phyloP scores from a whole-genome alignment of 306 rosid genomes.

The Ceratonia siliqua region DNA sequence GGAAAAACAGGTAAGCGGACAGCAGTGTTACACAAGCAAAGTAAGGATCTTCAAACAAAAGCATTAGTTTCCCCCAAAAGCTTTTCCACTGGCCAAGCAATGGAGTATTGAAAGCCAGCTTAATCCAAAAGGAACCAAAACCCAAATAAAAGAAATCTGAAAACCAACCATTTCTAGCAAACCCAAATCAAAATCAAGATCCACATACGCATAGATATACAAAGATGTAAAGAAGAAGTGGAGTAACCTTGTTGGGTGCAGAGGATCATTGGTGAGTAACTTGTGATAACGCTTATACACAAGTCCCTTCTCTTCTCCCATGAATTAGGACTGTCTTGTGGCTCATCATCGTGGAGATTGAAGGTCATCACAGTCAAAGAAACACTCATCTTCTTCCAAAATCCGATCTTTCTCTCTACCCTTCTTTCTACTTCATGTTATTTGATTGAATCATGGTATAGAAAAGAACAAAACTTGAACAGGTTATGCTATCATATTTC shows the following conservation, averaged over 20 bases:
- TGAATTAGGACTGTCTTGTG: constrained; percentile 80
- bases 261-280: constrained; percentile 82
- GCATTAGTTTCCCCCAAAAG: constrained; percentile 5
- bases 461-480: constrained; percentile 26
- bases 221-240: not conserved
- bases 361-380: constrained; percentile 92
- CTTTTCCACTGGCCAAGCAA: constrained; percentile 15
- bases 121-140: constrained; percentile 32
- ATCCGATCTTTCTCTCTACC: not conserved
- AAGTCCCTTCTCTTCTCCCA: constrained; percentile 96
- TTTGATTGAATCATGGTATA: constrained; percentile 22
- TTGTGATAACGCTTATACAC: constrained; percentile 80
- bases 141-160: constrained; percentile 30
- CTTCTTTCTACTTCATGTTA: constrained; percentile 40
- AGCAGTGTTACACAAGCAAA: constrained; percentile 2
- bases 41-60: constrained; percentile 30
- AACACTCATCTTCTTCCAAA: constrained; percentile 68
- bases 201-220: not conserved
- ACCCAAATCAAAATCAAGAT: constrained; percentile 42
- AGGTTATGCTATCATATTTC: constrained; percentile 10
- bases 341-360: constrained; percentile 91
- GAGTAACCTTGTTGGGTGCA: constrained; percentile 88
- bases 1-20: constrained; percentile 16
- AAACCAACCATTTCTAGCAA: constrained; percentile 45
- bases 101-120: constrained; percentile 32